Conservation (phyloP, 148 eudicot genomes). For the Rhododendron griersonianum region DNA sequence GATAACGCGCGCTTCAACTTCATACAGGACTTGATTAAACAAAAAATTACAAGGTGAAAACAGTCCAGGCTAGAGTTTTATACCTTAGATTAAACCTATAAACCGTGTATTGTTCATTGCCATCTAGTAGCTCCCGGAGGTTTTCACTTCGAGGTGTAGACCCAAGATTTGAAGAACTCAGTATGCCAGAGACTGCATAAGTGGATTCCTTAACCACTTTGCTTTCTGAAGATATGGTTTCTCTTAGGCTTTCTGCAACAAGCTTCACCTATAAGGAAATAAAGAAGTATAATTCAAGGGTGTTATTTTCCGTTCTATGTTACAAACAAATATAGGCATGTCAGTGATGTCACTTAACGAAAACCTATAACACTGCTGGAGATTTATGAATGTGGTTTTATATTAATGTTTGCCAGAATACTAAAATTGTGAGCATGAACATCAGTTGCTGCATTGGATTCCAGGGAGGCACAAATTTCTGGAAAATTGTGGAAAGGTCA, state of each 20-base stretch:
- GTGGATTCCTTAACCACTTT: slow-evolving; percentile 43
- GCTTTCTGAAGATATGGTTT: slow-evolving; percentile 46
- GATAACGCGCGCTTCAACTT: neutral
- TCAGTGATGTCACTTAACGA: neutral
- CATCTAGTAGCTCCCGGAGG: slow-evolving; percentile 66
- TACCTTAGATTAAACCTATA: slow-evolving; percentile 70
- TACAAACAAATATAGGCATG: neutral
- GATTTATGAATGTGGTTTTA: neutral
- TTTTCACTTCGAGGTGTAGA: slow-evolving; percentile 61
- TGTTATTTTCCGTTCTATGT: neutral
- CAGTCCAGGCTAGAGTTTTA: neutral
- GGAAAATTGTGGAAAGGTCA: neutral
- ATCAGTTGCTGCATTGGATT: slow-evolving; percentile 5
- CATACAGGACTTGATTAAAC: neutral
- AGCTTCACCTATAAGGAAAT: slow-evolving; percentile 36
- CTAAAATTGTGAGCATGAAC: neutral
- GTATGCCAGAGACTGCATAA: slow-evolving; percentile 65
- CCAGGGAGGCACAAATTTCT: neutral
- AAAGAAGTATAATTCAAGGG: neutral
- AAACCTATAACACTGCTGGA: neutral
- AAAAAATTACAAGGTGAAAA: neutral
- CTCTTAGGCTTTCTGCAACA: slow-evolving; percentile 57
- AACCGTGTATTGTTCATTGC: slow-evolving; percentile 33
- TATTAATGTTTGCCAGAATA: neutral
- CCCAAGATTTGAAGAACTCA: slow-evolving; percentile 56